Evolutionary conservation across 2,329 filamentous ascomycete species (phyloP).

Genomic region (Ascomycota sp.): DNA sequence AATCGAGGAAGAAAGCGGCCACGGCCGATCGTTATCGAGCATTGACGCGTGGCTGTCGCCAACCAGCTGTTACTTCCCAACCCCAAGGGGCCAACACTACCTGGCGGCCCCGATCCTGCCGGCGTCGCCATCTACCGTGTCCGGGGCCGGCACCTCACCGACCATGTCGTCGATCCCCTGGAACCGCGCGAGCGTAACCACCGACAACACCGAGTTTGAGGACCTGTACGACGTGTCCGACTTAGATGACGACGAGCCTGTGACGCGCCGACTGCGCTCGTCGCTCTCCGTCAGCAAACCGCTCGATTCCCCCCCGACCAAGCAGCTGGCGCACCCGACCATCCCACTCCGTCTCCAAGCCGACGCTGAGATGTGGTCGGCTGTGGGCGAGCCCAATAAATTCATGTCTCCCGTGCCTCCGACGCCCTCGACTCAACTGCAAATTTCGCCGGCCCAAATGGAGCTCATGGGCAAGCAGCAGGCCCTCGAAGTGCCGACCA

Average conservation of each 20-base stretch:
- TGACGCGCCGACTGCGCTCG: conserved; percentile 6
- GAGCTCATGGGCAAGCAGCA: conserved; percentile 44
- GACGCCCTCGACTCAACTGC: conserved; percentile 43
- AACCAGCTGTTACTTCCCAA: conserved; percentile 44
- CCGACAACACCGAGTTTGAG: conserved; percentile 54
- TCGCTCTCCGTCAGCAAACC: conserved; percentile 16
- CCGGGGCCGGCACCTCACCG: conserved; percentile 29
- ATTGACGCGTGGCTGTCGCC: conserved; percentile 37
- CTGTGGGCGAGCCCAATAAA: conserved; percentile 21
- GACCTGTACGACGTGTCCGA: conserved; percentile 76
- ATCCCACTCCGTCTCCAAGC: conserved; percentile 23
- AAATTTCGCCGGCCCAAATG: conserved; percentile 54
- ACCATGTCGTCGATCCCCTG: conserved; percentile 34
- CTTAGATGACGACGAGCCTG: conserved; percentile 38
- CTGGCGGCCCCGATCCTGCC: conserved; percentile 39
- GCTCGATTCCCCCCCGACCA: conserved; percentile 13
- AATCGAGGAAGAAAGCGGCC: conserved; percentile 33
- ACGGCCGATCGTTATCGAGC: conserved; percentile 22
- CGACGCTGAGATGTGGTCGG: conserved; percentile 20
- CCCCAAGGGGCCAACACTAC: conserved; percentile 44
- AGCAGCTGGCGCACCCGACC: conserved; percentile 21
- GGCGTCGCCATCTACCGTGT: conserved; percentile 30
- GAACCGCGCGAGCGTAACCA: conserved; percentile 39
- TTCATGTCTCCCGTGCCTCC: conserved; percentile 35
- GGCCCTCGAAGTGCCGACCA: conserved; percentile 43